Evolutionary conservation across 2,329 filamentous ascomycete genomes (phyloP).

Genomic region (Sclerotiophoma versabilis): DNA sequence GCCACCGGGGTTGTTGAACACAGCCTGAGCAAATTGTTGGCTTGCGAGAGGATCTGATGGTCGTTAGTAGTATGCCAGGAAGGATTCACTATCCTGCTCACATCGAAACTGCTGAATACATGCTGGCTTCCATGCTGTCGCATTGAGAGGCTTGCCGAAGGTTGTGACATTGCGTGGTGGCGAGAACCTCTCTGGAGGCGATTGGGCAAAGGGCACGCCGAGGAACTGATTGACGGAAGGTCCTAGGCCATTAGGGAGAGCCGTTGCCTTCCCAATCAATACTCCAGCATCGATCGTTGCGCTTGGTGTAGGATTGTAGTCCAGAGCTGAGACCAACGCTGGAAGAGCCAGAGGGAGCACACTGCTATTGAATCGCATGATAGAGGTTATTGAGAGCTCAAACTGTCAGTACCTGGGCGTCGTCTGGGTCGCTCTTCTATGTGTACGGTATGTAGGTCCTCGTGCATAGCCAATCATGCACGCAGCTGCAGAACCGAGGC

Average conservation of each 20-base stretch:
- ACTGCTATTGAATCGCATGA: constrained; percentile 1
- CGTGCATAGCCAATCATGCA: not conserved
- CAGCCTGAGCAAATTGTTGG: constrained; percentile 17
- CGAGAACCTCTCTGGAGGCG: constrained; percentile 37
- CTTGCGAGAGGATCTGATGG: constrained; percentile 25
- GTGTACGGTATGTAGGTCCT: not conserved
- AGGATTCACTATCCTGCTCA: constrained; percentile 1
- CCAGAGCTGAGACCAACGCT: not conserved
- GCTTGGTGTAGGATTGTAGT: constrained; percentile 24
- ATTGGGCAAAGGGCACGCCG: constrained; percentile 39
- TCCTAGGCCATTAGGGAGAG: constrained; percentile 25
- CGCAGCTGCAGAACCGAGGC: not conserved
- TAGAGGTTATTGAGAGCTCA: not conserved
- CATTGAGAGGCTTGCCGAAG: constrained; percentile 27
- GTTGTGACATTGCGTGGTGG: constrained; percentile 22
- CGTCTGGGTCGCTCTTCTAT: not conserved
- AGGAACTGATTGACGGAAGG: constrained; percentile 39
- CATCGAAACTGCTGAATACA: constrained; percentile 39
- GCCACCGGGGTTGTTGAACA: constrained; percentile 32
- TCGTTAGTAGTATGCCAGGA: not conserved
- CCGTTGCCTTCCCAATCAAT: constrained; percentile 36
- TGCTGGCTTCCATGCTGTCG: constrained; percentile 26
- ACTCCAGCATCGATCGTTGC: constrained; percentile 34
- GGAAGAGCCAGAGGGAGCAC: not conserved
- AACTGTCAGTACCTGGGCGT: not conserved